Base-by-base conservation (phyloP, 805 yeast species). In the Saturnispora zaruensis region DNA sequence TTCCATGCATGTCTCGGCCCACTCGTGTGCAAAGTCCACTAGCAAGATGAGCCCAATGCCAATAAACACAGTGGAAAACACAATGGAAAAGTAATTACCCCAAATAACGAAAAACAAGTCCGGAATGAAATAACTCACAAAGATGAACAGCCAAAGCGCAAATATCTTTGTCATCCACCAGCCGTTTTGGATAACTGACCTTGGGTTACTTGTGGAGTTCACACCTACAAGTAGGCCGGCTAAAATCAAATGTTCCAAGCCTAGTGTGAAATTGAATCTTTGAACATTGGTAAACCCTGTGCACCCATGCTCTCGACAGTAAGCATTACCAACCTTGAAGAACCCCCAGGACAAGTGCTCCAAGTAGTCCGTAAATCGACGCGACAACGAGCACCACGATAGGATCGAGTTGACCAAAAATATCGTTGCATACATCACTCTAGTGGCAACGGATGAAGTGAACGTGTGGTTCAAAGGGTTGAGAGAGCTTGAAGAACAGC, bases 11-110 rank as follows among this genome's bases (percentile, higher is more conserved):
- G 85, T 86, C 60, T 93, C 99, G 0, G 98, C 97, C 96, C 97
- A 93, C 57, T 91, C 91, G 66, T 93, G 98, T 4, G 99, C 98
- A 73, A 88, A 93, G 66, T 93, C 99, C 30, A 93, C 97, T 45
- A 93, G 71, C 45, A 93, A 72, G 13, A 95, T 84, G 51, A 93
- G 75, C 1, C 99, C 99, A 53, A 93, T 87, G 14, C 93, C 81
- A 34, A 91, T 77, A 68, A 93, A 93, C 4, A 89, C 61, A 3
- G 91, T 84, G 41, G 96, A 87, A 58, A 88, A 82, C 5, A 88
- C 67, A 28, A 90, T 84, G 5, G 97, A 88, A 41, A 93, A 72
- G 69, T 88, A 82, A 65, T 87, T 93, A 1, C 99, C 97, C 81
- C 95, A 93, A 59, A 84, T 74, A 14, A 90, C 76, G 65, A 84